Evolutionary conservation across 495 filamentous ascomycete species (phyloP), one percentile per base, ranked within the genome.

Genomic region (Staphylotrichum longicolle): DNA sequence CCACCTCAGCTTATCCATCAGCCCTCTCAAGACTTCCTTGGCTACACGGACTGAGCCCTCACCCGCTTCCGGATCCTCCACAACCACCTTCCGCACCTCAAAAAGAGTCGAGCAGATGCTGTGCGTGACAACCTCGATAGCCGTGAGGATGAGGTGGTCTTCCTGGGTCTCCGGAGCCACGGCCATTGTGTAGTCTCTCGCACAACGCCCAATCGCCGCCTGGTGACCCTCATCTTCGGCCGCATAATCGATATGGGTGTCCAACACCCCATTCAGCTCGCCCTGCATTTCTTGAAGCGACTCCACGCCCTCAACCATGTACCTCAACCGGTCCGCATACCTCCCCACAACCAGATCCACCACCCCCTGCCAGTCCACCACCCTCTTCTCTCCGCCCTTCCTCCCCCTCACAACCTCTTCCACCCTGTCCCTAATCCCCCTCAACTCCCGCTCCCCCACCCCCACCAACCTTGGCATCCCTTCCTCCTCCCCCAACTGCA

Each of bases 291-390:
- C 46, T 14, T 70, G 62, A 15, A 77, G 58, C 0, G 72, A 69
- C 2, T 68, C 52, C 4, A 78, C 44, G 7, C 74, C 67, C 3
- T 67, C 69, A 4, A 73, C 75, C 61, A 88, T 68, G 35, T 79
- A 78, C 15, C 76, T 71, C 49, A 88, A 68, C 42, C 82, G 74
- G 20, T 78, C 71, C 7, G 78, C 75, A 57, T 88, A 88, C 11
- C 86, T 80, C 11, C 75, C 69, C 7, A 86, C 75, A 7, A 89
- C 74, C 82, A 86, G 82, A 59, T 89, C 86, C 0, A 77, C 76
- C 34, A 85, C 76, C 0, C 72, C 78, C 63, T 87, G 86, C 86
- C 86, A 89, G 59, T 87, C 74, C 37, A 80, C 69, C 61, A 11
- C 59, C 15, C 11, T 69, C 32, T 39, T 57, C 0, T 33, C 55